Evolutionary conservation across 768 basidiomycete genomes (phyloP).

Genomic region (Leccinum longicurvipes): DNA sequence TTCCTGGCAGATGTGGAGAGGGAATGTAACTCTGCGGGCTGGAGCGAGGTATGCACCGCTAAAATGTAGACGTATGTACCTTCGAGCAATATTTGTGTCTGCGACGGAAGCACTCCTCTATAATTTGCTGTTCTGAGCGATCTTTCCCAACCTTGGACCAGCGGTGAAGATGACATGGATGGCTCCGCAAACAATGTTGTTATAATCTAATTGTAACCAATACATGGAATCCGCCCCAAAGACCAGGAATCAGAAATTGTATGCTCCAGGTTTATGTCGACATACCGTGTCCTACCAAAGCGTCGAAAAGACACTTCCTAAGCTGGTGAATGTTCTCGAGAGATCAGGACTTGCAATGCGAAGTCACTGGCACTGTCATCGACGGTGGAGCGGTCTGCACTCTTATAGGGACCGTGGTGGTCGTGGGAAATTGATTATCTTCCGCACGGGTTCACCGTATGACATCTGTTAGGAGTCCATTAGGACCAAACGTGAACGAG

Average conservation of each 20-base stretch:
- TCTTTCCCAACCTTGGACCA: no score
- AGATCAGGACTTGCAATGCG: conserved; percentile 46
- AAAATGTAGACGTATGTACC: background rate
- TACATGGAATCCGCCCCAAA: no score
- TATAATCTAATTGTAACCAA: no score
- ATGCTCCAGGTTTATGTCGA: conserved; percentile 59
- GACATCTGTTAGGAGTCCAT: no score
- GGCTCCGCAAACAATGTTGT: background rate
- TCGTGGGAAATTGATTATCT: no score
- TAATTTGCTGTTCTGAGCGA: no score
- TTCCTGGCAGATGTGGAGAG: no score
- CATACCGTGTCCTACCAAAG: conserved; percentile 54
- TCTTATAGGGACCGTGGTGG: no score
- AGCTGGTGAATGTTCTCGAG: conserved; percentile 51
- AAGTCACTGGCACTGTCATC: conserved; percentile 64
- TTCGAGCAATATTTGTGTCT: no score
- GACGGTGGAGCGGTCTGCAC: conserved; percentile 47
- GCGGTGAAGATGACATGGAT: background rate
- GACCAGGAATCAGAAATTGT: background rate
- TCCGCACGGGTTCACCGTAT: no score
- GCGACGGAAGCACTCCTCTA: background rate
- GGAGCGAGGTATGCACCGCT: conserved; percentile 23
- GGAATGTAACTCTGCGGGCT: conserved; percentile 28
- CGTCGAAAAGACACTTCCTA: conserved; percentile 65
- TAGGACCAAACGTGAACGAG: no score